Conservation (phyloP, 208 protist species). For the Angomonas deanei region DNA sequence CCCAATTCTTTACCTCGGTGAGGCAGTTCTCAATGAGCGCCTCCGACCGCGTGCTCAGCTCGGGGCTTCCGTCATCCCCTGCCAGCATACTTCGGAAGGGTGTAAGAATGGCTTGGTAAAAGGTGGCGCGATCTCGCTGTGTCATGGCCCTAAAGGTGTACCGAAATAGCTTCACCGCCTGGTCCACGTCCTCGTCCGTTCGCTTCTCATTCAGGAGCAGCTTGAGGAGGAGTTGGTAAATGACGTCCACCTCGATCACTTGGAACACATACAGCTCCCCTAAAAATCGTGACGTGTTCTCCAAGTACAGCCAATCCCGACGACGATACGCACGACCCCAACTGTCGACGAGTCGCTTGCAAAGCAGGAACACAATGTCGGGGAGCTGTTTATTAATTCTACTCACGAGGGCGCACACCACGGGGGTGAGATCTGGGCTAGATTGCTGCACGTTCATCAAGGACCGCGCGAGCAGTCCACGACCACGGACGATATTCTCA, state of each 20-base stretch:
- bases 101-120: constrained; percentile 65
- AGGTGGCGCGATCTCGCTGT: constrained; percentile 36
- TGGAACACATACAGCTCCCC: constrained; percentile 75
- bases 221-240: constrained; percentile 72
- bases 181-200: constrained; percentile 92
- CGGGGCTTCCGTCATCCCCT: constrained; percentile 88
- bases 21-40: constrained; percentile 96
- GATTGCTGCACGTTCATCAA: constrained; percentile 93
- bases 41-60: constrained; percentile 92
- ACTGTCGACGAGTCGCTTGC: constrained; percentile 89
- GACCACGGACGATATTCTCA: constrained; percentile 97
- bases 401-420: constrained; percentile 94
- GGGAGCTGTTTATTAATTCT: constrained; percentile 98
- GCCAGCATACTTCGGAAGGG: constrained; percentile 78
- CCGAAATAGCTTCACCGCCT: constrained; percentile 78
- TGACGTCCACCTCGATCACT: constrained; percentile 61
- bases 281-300: constrained; percentile 66
- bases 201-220: constrained; percentile 81
- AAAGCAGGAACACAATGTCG: constrained; percentile 91
- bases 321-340: constrained; percentile 85
- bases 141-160: constrained; percentile 73
- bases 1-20: constrained; percentile 79
- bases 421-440: constrained; percentile 93
- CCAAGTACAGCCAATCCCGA: constrained; percentile 86
- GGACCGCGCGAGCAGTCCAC: constrained; percentile 92